Base-by-base conservation (phyloP, 495 filamentous ascomycete genomes). In the Xylaria grammica region DNA sequence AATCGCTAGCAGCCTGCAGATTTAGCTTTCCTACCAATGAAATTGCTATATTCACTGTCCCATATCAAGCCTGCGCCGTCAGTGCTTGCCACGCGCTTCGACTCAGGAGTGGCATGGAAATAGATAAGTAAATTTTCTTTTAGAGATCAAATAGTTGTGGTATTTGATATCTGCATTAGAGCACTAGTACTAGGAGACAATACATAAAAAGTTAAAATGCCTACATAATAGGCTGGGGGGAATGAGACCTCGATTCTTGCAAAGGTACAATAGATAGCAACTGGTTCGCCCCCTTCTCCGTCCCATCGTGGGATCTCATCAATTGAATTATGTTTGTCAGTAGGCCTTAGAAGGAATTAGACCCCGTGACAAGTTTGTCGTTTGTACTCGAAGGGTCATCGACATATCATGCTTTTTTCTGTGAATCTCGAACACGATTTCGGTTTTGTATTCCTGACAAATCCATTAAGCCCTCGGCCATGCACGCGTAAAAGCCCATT, bases 151-250 rank as follows among this genome's bases (percentile, higher is more conserved):
- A 68, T 67, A 69, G 38, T 19, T 46, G 11, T 63, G 40, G 30
- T 54, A 63, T 77, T 81, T 80, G 80, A 81, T 83, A 81, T 83
- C 77, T 81, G 79, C 75, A 82, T 84, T 82, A 84, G 78, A 74
- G 75, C 78, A 79, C 72, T 82, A 83, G 65, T 77, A 81, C 70
- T 79, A 73, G 70, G 68, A 77, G 75, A 78, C 71, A 74, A 72
- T 61, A 67, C 64, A 63, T 67, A 69, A 71, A 69, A 76, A 69
- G 76, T 74, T 71, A 70, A 69, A 69, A 65, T 67, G 69, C 66
- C 67, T 66, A 64, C 60, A 60, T 62, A 67, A 62, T 60, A 67
- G 63, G 67, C 67, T 63, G 59, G 63, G 61, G 65, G 66, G 62
- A 67, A 67, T 68, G 58, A 68, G 68, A 55, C 51, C 60, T 69